phyloP scores from a whole-genome alignment of 2,329 filamentous ascomycete species.

The Aspergillus pseudoviridinutans region DNA sequence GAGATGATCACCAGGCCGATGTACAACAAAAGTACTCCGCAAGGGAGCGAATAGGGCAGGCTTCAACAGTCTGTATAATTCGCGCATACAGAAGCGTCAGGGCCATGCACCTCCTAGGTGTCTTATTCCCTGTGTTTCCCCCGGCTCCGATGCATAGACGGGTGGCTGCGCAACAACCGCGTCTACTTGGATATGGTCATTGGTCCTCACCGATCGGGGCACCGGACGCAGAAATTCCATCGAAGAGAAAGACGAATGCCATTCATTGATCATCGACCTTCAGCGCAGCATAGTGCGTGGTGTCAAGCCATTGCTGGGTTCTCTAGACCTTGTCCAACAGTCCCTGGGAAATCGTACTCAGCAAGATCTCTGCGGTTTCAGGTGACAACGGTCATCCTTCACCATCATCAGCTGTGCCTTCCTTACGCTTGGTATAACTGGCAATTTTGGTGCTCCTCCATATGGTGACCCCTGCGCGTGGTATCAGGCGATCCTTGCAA shows the following conservation, averaged over 20 bases:
- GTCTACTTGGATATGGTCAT: background rate
- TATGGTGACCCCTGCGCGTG: too few relatives aligned
- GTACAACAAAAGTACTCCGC: too few relatives aligned
- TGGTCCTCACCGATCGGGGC: background rate
- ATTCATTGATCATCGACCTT: background rate
- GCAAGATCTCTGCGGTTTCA: background rate
- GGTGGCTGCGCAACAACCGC: background rate
- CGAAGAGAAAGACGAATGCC: background rate
- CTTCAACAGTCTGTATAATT: background rate
- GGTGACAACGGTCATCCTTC: background rate
- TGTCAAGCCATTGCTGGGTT: background rate
- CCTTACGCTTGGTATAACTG: too few relatives aligned
- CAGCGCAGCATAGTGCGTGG: background rate
- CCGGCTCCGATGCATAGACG: background rate
- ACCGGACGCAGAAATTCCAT: background rate
- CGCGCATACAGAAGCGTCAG: background rate
- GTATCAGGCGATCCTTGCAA: background rate
- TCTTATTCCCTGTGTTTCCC: background rate
- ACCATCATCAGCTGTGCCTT: too few relatives aligned
- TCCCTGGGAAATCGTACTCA: too few relatives aligned
- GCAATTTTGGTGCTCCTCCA: too few relatives aligned
- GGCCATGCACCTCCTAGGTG: background rate
- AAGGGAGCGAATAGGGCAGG: background rate
- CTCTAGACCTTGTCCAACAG: background rate
- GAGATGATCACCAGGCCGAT: too few relatives aligned